Evolutionary conservation across 1,284 basidiomycete genomes (phyloP).

Genomic region (Mycosarcoma mackinlayi): DNA sequence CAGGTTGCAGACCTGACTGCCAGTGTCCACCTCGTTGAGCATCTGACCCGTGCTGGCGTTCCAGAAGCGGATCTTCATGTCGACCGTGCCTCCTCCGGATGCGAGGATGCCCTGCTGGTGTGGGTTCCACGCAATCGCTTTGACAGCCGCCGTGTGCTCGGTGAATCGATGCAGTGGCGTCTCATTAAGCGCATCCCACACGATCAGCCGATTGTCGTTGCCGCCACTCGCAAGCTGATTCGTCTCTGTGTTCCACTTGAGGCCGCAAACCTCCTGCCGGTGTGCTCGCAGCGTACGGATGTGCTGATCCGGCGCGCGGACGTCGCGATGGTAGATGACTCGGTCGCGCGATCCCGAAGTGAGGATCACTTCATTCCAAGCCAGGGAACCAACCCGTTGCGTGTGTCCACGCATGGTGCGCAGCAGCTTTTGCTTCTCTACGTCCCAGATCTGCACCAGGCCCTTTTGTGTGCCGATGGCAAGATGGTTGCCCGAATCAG

Average conservation of each 20-base stretch:
- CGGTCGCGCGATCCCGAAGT: slow-evolving; percentile 92
- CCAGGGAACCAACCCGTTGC: slow-evolving; percentile 89
- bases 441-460: slow-evolving; percentile 92
- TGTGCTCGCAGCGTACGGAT: slow-evolving; percentile 84
- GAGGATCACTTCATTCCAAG: slow-evolving; percentile 90
- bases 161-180: slow-evolving; percentile 90
- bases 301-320: slow-evolving; percentile 78
- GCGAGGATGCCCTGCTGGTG: slow-evolving; percentile 91
- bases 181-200: slow-evolving; percentile 79
- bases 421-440: slow-evolving; percentile 79
- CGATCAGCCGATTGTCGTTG: slow-evolving; percentile 97
- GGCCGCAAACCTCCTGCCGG: slow-evolving; percentile 93
- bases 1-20: slow-evolving; percentile 85
- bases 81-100: slow-evolving; percentile 96
- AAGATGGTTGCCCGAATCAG: slow-evolving; percentile 72
- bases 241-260: slow-evolving; percentile 86
- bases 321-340: slow-evolving; percentile 89
- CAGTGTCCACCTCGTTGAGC: slow-evolving; percentile 71
- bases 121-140: slow-evolving; percentile 97
- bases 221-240: slow-evolving; percentile 91
- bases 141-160: slow-evolving; percentile 95
- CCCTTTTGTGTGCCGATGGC: slow-evolving; percentile 92
- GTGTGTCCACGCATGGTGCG: slow-evolving; percentile 86
- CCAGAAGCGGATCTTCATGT: slow-evolving; percentile 96
- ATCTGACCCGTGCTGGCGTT: slow-evolving; percentile 88